Evolutionary conservation across 1,284 basidiomycete species (phyloP).

Genomic region (Pseudozyma flocculosa): DNA sequence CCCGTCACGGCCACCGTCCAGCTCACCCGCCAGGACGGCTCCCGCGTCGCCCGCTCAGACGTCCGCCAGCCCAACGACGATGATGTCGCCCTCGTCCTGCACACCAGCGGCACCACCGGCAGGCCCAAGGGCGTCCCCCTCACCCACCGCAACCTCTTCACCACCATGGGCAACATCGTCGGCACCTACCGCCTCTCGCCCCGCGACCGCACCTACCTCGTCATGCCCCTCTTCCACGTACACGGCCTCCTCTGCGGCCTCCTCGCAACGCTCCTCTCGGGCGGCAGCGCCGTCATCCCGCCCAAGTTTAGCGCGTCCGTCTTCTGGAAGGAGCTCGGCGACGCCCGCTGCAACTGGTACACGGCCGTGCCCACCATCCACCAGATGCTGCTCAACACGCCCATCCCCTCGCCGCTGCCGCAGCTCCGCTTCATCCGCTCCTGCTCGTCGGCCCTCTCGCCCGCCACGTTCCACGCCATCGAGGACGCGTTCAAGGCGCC

Average conservation of each 20-base stretch:
- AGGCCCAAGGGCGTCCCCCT: constrained; percentile 65
- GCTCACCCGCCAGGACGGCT: constrained; percentile 30
- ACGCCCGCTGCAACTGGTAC: constrained; percentile 47
- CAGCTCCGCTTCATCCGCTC: constrained; percentile 62
- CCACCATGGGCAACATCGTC: constrained; percentile 64
- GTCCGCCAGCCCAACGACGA: constrained; percentile 33
- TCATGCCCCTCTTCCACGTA: constrained; percentile 73
- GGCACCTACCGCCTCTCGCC: constrained; percentile 63
- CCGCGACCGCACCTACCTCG: constrained; percentile 61
- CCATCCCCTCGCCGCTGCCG: constrained; percentile 57
- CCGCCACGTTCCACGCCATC: constrained; percentile 60
- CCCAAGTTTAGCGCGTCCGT: constrained; percentile 65
- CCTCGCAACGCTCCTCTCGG: constrained; percentile 66
- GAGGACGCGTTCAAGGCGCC: constrained; percentile 62
- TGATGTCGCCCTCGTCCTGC: constrained; percentile 63
- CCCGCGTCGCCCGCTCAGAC: constrained; percentile 12
- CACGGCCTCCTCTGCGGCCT: constrained; percentile 69
- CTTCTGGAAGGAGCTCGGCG: constrained; percentile 66
- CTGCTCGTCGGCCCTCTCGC: constrained; percentile 61
- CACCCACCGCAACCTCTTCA: constrained; percentile 65
- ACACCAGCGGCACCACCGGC: constrained; percentile 68
- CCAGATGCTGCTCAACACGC: constrained; percentile 60
- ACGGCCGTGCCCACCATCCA: constrained; percentile 62
- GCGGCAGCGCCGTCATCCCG: constrained; percentile 67
- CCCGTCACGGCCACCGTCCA: constrained; percentile 24